Evolutionary conservation across 208 protist species (phyloP), one percentile per base, ranked within the genome.

Genomic region (Leishmania amazonensis): DNA sequence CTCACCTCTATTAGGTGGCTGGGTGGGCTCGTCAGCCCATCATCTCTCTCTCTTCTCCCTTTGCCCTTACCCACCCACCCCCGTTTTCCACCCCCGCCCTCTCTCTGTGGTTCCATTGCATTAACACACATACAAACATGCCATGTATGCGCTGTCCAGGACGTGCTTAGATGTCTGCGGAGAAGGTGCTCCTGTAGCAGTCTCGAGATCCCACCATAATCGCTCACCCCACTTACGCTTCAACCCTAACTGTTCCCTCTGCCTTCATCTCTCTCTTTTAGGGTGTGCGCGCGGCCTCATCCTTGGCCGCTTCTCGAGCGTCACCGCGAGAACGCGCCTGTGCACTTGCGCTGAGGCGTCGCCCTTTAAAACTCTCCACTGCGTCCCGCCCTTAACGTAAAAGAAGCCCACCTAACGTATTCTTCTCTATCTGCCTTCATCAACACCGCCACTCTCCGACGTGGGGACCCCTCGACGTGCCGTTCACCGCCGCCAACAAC

Each of bases 91-190:
- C 65, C 24, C 38, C 38, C 38, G 13, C 4, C 40, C 38, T n/a
- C 47, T 21, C 65, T 75, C 21, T 75, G 8, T 60, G 3, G 53
- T 68, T 74, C 24, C 47, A 28, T 67, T 13, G 2, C 24, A 17
- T 47, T 53, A 54, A 35, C 8, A 40, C 47, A 53, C n/a, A 40
- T 47, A 75, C n/a, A 31, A 35, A 60, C 51, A n/a, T 40, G 31
- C 31, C 35, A 51, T 24, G 1, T 11, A 35, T 35, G 13, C 58
- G 40, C 28, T 38, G 13, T 15, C 19, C 57, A 53, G 49, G 35
- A 7, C 5, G 28, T 28, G 17, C 53, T 6, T 35, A 78, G 75
- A 62, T 78, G 75, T 78, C 75, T 68, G 75, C 38, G 57, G 75
- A 62, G 57, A 19, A 78, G 75, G 57, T 65, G 35, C 51, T 65